These are phyloP conservation scores for California macrophylla DNA, from an alignment of 441 rosid genomes.

Conservation along the genomic window DNA sequence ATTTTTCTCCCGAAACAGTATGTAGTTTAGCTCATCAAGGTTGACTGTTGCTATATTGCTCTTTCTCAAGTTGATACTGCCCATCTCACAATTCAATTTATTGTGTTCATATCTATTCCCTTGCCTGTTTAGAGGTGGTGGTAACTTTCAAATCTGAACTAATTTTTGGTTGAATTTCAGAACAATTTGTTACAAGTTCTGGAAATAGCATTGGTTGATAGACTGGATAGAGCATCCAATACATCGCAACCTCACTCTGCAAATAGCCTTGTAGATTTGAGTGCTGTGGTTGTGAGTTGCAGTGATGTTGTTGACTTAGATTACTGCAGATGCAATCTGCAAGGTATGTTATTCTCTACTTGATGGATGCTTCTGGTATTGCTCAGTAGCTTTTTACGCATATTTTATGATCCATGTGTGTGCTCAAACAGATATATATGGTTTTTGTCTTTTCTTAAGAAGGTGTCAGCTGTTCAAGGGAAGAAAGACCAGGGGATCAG, in stretches of 20 bases:
- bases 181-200: slow-evolving; percentile 45
- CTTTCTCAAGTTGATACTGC: background rate
- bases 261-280: slow-evolving; percentile 48
- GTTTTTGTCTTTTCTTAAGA: slow-evolving; percentile 16
- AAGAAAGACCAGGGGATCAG: slow-evolving; percentile 69
- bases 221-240: slow-evolving; percentile 46
- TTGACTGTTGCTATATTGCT: slow-evolving; percentile 3
- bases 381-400: slow-evolving; percentile 13
- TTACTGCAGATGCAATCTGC: slow-evolving; percentile 48
- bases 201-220: slow-evolving; percentile 73
- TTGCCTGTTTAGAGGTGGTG: slow-evolving; percentile 9
- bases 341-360: slow-evolving; percentile 45
- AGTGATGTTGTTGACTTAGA: slow-evolving; percentile 36
- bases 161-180: slow-evolving; percentile 37
- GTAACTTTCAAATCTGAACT: slow-evolving; percentile 16
- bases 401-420: slow-evolving; percentile 1
- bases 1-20: background rate
- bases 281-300: slow-evolving; percentile 40
- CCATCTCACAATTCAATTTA: background rate
- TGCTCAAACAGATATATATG: background rate
- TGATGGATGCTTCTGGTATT: slow-evolving; percentile 8
- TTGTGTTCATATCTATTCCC: background rate
- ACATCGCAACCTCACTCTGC: slow-evolving; percentile 38
- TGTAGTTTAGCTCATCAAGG: background rate
- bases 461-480: slow-evolving; percentile 63